phyloP scores from a whole-genome alignment of 345 rosid species.

The Hibiscus trionum region DNA sequence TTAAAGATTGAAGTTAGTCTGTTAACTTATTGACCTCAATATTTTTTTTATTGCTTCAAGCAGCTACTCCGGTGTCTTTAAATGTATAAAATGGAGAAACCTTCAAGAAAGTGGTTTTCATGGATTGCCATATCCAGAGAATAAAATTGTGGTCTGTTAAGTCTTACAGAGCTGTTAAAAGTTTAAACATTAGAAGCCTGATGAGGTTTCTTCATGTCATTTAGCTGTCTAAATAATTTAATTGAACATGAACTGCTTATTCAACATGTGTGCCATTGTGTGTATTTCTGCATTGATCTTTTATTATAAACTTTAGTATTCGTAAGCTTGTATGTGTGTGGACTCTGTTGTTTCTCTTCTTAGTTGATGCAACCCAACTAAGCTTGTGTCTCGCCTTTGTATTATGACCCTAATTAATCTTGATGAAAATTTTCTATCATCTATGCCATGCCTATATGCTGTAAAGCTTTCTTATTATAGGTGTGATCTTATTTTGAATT shows the following conservation, averaged over 20 bases:
- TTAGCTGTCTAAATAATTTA: background rate
- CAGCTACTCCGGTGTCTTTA: background rate
- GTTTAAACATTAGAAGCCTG: background rate
- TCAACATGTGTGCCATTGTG: background rate
- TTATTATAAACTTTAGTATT: background rate
- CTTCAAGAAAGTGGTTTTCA: background rate
- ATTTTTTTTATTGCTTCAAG: background rate
- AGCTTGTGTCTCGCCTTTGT: background rate
- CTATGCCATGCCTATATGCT: background rate
- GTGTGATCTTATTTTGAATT: conserved; percentile 10
- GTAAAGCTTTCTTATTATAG: conserved; percentile 1
- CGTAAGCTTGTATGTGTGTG: background rate
- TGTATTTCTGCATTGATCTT: background rate
- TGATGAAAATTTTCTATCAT: background rate
- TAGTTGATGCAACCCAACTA: background rate
- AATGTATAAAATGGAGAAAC: background rate
- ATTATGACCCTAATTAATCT: background rate
- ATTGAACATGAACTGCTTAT: background rate
- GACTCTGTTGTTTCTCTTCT: background rate
- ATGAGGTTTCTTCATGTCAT: background rate
- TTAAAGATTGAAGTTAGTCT: background rate
- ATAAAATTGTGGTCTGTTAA: background rate
- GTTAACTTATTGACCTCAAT: background rate
- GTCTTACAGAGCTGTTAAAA: background rate
- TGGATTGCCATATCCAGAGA: background rate